Evolutionary conservation across 495 filamentous ascomycete genomes (phyloP).

Genomic region (Copromyces sp.): DNA sequence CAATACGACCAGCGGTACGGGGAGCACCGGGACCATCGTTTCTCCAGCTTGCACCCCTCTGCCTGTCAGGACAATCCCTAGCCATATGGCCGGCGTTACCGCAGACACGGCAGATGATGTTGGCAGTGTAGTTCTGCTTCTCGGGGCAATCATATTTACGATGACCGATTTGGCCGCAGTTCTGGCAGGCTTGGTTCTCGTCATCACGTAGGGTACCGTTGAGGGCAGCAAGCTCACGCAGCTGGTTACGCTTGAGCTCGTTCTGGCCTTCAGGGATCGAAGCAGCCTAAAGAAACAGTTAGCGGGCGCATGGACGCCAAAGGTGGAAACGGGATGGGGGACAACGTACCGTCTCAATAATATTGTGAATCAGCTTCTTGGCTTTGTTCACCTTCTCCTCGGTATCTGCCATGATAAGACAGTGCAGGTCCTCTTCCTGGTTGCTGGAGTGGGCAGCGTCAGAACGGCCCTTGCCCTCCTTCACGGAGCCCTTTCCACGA

Average conservation of each 20-base stretch:
- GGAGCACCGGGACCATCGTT: conserved; percentile 49
- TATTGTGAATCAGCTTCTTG: conserved; percentile 91
- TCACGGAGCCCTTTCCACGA: conserved; percentile 97
- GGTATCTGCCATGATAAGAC: conserved; percentile 97
- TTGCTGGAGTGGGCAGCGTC: conserved; percentile 98
- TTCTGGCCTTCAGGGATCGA: conserved; percentile 98
- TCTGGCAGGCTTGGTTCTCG: conserved; percentile 98
- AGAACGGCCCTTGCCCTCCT: conserved; percentile 98
- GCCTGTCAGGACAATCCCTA: conserved; percentile 71
- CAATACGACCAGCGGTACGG: conserved; percentile 51
- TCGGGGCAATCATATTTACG: conserved; percentile 98
- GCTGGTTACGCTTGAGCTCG: conserved; percentile 94
- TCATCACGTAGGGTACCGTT: conserved; percentile 98
- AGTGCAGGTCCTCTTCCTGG: conserved; percentile 98
- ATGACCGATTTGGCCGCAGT: conserved; percentile 98
- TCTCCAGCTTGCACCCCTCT: conserved; percentile 83
- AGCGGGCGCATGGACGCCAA: conserved; percentile 4
- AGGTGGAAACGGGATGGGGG: neutral
- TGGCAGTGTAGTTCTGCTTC: conserved; percentile 94
- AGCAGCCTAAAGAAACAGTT: conserved; percentile 56
- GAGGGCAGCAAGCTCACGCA: conserved; percentile 89
- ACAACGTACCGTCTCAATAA: conserved; percentile 85
- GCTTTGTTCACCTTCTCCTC: conserved; percentile 98
- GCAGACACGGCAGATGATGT: conserved; percentile 98
- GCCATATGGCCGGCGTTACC: conserved; percentile 45